A percentile compares a stretch with the other conserved stretches of the same genome.
Evolutionary conservation across 2,329 filamentous ascomycete genomes (phyloP).

Genomic region (Aspergillus niger): DNA sequence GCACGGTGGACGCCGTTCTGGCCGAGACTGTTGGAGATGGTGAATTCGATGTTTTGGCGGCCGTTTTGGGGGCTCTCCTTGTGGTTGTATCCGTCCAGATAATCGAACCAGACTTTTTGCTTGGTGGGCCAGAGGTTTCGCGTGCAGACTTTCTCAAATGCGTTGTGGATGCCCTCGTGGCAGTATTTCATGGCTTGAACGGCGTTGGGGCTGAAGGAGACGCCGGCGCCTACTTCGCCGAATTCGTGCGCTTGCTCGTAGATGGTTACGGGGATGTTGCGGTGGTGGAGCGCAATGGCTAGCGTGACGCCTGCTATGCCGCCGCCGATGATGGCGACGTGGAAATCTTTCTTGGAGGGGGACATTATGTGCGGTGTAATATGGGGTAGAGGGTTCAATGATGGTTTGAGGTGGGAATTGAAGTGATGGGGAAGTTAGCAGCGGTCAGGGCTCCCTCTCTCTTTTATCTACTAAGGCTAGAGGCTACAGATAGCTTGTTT

Average conservation of each 20-base stretch:
- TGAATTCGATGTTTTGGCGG: slow-evolving; percentile 26
- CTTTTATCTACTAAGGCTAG: background rate
- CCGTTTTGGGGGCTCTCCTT: slow-evolving; percentile 4
- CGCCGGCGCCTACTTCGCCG: slow-evolving; percentile 41
- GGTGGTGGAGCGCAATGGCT: slow-evolving; percentile 38
- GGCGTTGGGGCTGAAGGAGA: slow-evolving; percentile 43
- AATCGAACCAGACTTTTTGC: slow-evolving; percentile 28
- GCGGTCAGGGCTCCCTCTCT: background rate
- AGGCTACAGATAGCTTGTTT: background rate
- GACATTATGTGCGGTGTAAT: slow-evolving; percentile 12
- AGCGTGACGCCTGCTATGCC: slow-evolving; percentile 41
- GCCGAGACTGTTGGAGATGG: slow-evolving; percentile 25
- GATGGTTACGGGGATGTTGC: slow-evolving; percentile 34
- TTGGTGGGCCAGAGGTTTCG: slow-evolving; percentile 37
- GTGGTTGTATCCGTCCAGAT: slow-evolving; percentile 23
- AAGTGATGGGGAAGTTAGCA: background rate
- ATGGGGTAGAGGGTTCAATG: no score
- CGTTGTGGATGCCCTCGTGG: slow-evolving; percentile 33
- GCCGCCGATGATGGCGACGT: slow-evolving; percentile 39
- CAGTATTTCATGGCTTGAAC: slow-evolving; percentile 26
- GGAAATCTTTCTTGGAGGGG: slow-evolving; percentile 17
- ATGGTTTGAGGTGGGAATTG: background rate
- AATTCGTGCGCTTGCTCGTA: slow-evolving; percentile 43
- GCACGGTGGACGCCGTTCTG: slow-evolving; percentile 33
- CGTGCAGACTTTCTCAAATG: slow-evolving; percentile 36